Evolutionary conservation across 306 rosid genomes (phyloP).

Genomic region (Pterocarpus santalinus): DNA sequence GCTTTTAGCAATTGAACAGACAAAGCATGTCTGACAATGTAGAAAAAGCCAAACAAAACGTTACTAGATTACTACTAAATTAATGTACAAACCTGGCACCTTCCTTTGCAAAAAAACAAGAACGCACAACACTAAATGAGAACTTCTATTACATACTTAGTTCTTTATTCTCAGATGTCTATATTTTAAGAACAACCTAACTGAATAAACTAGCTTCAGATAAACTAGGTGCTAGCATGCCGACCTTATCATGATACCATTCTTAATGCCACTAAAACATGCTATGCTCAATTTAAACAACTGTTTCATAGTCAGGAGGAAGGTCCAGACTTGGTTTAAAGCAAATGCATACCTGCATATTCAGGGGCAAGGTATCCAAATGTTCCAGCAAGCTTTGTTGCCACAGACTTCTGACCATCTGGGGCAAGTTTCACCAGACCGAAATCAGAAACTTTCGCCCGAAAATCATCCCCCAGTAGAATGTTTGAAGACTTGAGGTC

Average conservation of each 20-base stretch:
- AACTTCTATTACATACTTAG: not conserved
- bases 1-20: conserved; percentile 30
- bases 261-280: conserved; percentile 29
- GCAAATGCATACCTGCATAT: conserved; percentile 65
- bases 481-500: conserved; percentile 88
- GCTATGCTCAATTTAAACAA: conserved; percentile 2
- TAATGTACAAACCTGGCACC: not conserved
- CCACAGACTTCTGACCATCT: conserved; percentile 72
- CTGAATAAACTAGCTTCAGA: not conserved
- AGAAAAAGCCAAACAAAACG: conserved; percentile 32
- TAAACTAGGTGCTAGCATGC: conserved; percentile 14
- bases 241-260: not conserved
- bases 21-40: conserved; percentile 8
- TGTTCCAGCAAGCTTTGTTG: conserved; percentile 83
- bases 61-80: not conserved
- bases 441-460: conserved; percentile 83
- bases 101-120: not conserved
- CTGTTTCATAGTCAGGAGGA: conserved; percentile 3
- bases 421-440: conserved; percentile 95
- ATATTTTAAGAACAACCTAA: conserved; percentile 22
- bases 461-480: conserved; percentile 69
- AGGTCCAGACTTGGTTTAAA: conserved; percentile 7
- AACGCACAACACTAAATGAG: not conserved
- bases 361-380: conserved; percentile 96
- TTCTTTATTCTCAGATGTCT: not conserved